Conservation (phyloP, 345 rosid genomes). For the Gossypioides kirkii region DNA sequence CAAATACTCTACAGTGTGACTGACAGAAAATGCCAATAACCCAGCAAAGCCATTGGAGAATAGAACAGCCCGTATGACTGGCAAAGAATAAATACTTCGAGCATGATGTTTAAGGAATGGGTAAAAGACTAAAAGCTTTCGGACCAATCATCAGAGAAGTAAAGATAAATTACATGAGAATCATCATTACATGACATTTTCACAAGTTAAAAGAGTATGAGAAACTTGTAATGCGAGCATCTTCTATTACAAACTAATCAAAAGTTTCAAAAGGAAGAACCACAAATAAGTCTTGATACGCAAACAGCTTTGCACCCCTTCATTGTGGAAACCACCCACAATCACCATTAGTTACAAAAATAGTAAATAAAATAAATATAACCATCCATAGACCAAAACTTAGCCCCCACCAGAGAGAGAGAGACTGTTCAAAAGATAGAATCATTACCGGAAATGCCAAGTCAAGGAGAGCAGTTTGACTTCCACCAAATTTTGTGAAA, state of each 20-base stretch:
- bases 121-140: background rate
- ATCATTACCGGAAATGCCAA: conserved; percentile 73
- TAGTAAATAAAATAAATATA: background rate
- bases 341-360: background rate
- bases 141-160: background rate
- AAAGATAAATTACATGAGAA: background rate
- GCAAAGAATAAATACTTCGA: background rate
- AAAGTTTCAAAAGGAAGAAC: background rate
- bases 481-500: conserved; percentile 80
- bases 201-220: background rate
- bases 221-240: background rate
- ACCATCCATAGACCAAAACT: background rate
- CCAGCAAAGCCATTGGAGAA: background rate
- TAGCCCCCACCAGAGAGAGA: background rate
- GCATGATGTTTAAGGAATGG: background rate
- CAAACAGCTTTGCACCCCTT: background rate
- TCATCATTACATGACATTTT: background rate
- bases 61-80: background rate
- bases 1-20: background rate
- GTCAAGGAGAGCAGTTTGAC: conserved; percentile 82
- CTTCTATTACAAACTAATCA: background rate
- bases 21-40: background rate
- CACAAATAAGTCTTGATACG: background rate
- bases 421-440: background rate
- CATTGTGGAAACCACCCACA: background rate